phyloP scores from a whole-genome alignment of 768 basidiomycete species.

The Psilocybe cyanescens region DNA sequence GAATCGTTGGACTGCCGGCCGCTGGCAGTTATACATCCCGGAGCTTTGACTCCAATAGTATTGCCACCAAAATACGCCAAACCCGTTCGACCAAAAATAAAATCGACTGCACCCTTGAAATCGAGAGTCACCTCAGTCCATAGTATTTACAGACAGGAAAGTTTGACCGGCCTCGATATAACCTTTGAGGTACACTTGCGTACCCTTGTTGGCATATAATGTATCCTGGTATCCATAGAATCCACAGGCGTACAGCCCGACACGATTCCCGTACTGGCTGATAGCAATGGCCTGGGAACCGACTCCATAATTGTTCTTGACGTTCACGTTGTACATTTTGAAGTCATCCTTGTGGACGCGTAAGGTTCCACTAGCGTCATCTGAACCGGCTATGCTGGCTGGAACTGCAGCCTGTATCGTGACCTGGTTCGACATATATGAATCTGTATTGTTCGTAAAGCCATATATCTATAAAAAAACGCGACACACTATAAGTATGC shows the following conservation, averaged over 20 bases:
- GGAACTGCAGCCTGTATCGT: constrained; percentile 39
- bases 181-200: constrained; percentile 48
- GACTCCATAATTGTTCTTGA: constrained; percentile 48
- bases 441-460: constrained; percentile 42
- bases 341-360: constrained; percentile 52
- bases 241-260: constrained; percentile 48
- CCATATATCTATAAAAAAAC: constrained; percentile 40
- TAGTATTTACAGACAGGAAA: not conserved
- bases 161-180: constrained; percentile 45
- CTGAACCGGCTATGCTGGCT: constrained; percentile 40
- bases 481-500: not conserved
- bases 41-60: constrained; percentile 46
- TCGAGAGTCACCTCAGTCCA: not conserved
- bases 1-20: constrained; percentile 49
- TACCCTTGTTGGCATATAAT: constrained; percentile 45
- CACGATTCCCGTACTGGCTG: constrained; percentile 50
- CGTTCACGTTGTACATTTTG: constrained; percentile 53
- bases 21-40: constrained; percentile 52
- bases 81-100: constrained; percentile 51
- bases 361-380: constrained; percentile 52
- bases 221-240: constrained; percentile 55
- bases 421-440: constrained; percentile 41
- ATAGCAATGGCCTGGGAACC: constrained; percentile 53
- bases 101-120: constrained; percentile 48
- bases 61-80: constrained; percentile 52